Evolutionary conservation across 495 filamentous ascomycete genomes (phyloP).

Genomic region (Aspergillus ellipticus): DNA sequence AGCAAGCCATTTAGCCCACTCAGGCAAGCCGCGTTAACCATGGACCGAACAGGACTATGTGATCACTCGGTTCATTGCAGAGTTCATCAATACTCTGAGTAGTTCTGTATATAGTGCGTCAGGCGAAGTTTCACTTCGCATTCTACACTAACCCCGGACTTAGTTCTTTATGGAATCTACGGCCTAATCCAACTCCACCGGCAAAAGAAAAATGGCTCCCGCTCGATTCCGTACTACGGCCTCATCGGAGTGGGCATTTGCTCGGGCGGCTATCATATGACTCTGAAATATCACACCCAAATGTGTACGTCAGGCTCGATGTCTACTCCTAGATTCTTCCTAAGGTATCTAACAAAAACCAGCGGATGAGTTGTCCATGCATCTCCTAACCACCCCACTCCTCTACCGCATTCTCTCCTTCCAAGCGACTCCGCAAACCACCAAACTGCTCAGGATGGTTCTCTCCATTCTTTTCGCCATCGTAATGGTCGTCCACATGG

Average conservation of each 20-base stretch:
- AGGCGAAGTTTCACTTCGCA: neutral
- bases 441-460: conserved; percentile 14
- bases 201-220: conserved; percentile 15
- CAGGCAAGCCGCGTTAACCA: too few species aligned
- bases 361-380: conserved; percentile 37
- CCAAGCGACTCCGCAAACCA: conserved; percentile 15
- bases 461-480: conserved; percentile 19
- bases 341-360: neutral
- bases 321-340: neutral
- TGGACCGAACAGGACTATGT: conserved; percentile 24
- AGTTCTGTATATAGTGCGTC: conserved; percentile 26
- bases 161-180: conserved; percentile 27
- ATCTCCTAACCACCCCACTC: conserved; percentile 32
- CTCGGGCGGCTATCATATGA: conserved; percentile 31
- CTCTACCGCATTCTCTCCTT: conserved; percentile 29
- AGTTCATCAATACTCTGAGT: conserved; percentile 35
- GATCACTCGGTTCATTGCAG: conserved; percentile 29
- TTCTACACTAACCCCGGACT: neutral
- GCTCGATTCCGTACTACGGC: conserved; percentile 27
- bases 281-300: conserved; percentile 33
- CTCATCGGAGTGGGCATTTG: conserved; percentile 32
- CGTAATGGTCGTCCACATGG: conserved; percentile 31
- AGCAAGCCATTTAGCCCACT: too few species aligned
- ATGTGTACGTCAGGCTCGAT: conserved; percentile 23
- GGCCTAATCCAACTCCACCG: conserved; percentile 20